Base-by-base conservation (phyloP, 805 yeast species). In the Grigorovia yakushimaensis region DNA sequence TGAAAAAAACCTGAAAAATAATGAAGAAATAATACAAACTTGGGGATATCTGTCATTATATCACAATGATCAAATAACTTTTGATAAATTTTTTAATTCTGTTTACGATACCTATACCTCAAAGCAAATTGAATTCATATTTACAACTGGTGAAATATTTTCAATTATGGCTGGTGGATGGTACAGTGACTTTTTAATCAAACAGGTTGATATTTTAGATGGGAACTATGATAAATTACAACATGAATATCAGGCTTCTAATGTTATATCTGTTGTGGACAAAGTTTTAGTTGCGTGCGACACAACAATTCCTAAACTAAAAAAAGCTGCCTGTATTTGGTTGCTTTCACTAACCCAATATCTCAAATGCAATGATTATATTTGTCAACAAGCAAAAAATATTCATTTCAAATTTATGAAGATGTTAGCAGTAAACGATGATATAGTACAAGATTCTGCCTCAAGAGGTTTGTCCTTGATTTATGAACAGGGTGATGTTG, bases 391-490 rank as follows among this genome's bases (percentile, higher is more conserved):
- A 4, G 70, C 87, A 0, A 67, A 77, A n/a, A 75, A 75, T 21
- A 78, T 88, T 40, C 96, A 91, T 61, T 59, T 75, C 4, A 68
- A 83, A 0, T 89, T 91, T 56, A 79, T 88, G 84, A 73, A 76
- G 50, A 85, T 86, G 58, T 69, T 91, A 47, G 80, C 86, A 0
- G 93, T 84, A 52, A 70, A 81, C 45, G 96, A 91, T 60, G 96
- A 89, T 27, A 65, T 88, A 18, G 72, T 88, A n/a, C 97, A 91
- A 59, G 97, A 91, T 50, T 77, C 93, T 11, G 96, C 98, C 0
- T 81, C 95, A 0, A 73, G 95, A 54, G 98, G 97, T 2, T 71
- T 91, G 45, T 79, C 89, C 52, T 68, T 89, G 17, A 75, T 88
- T 4, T 91, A 85, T 58, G 96, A 89, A 49, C 65, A 78, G 51